These are phyloP conservation scores for Colletotrichum tropicicola DNA, from an alignment of 2,329 filamentous ascomycete genomes.

Conservation along the genomic window DNA sequence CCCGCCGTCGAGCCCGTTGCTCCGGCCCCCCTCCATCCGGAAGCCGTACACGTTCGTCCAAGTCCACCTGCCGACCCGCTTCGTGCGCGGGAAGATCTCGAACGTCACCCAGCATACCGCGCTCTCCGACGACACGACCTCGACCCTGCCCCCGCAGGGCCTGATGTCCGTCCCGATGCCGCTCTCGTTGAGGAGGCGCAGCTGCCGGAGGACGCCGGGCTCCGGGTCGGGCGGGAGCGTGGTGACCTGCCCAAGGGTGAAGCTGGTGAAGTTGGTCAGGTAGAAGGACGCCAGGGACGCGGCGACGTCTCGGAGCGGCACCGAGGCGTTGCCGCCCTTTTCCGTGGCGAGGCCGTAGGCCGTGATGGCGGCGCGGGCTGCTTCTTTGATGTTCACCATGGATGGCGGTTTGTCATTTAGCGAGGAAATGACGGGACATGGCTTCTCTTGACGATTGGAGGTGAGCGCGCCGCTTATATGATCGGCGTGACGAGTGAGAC, in stretches of 20 bases:
- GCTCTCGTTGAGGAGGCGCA: conserved; percentile 24
- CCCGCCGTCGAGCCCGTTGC: conserved; percentile 30
- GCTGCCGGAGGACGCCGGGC: not conserved
- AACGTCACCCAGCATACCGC: conserved; percentile 18
- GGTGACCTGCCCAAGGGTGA: not conserved
- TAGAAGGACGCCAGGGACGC: not conserved
- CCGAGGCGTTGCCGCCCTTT: not conserved
- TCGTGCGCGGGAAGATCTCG: conserved; percentile 3
- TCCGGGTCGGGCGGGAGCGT: not conserved
- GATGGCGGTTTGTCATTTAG: not conserved
- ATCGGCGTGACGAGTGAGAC: too few species aligned
- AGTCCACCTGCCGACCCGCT: not conserved
- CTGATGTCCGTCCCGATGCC: conserved; percentile 19
- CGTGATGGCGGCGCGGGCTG: conserved; percentile 5
- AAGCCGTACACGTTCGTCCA: conserved; percentile 23
- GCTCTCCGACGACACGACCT: conserved; percentile 13
- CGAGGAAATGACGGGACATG: not conserved
- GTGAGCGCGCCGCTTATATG: too few species aligned
- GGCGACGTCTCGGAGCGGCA: not conserved
- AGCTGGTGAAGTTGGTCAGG: conserved; percentile 17
- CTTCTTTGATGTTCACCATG: conserved; percentile 22
- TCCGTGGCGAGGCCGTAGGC: conserved; percentile 11
- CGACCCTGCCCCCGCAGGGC: not conserved
- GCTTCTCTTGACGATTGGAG: not conserved
- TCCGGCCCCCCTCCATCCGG: not conserved